phyloP scores from a whole-genome alignment of 2,329 filamentous ascomycete genomes.

The Fragosphaeria purpurea region DNA sequence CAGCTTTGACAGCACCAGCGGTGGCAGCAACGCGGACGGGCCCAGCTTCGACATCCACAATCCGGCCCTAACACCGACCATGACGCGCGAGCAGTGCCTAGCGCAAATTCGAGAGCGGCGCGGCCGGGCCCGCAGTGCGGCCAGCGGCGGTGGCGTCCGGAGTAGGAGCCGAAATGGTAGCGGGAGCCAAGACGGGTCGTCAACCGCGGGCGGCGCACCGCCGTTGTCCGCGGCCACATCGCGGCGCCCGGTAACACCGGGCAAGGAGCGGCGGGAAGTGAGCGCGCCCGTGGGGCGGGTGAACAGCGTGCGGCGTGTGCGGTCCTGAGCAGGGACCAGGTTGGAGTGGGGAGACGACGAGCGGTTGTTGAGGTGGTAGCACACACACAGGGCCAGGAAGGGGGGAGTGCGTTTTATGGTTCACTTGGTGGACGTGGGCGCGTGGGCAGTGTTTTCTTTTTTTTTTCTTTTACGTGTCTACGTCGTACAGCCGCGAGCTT shows the following conservation, averaged over 20 bases:
- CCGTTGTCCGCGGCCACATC: not conserved
- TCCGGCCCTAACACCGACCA: conserved; percentile 52
- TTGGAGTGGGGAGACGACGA: too few relatives aligned
- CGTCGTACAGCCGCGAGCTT: too few relatives aligned
- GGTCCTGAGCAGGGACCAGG: not conserved
- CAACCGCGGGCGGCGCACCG: not conserved
- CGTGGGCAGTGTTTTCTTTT: too few relatives aligned
- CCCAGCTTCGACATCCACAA: conserved; percentile 44
- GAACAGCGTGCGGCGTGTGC: conserved; percentile 8
- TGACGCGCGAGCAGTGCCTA: conserved; percentile 64
- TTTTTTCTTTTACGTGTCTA: too few relatives aligned
- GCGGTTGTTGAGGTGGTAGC: too few relatives aligned
- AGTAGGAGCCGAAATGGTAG: conserved; percentile 36
- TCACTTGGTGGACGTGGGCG: too few relatives aligned
- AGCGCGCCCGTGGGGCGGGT: conserved; percentile 12
- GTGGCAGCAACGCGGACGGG: conserved; percentile 7
- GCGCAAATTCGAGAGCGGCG: conserved; percentile 65
- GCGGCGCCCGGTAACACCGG: conserved; percentile 11
- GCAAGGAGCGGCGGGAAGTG: conserved; percentile 11
- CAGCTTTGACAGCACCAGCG: not conserved
- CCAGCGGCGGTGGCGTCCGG: conserved; percentile 38
- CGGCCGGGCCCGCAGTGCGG: conserved; percentile 57
- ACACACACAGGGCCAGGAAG: too few relatives aligned
- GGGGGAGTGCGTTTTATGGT: too few relatives aligned
- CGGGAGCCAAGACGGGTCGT: not conserved